Evolutionary conservation across 2,329 filamentous ascomycete genomes (phyloP).

Genomic region (Pseudogymnoascus verrucosus): DNA sequence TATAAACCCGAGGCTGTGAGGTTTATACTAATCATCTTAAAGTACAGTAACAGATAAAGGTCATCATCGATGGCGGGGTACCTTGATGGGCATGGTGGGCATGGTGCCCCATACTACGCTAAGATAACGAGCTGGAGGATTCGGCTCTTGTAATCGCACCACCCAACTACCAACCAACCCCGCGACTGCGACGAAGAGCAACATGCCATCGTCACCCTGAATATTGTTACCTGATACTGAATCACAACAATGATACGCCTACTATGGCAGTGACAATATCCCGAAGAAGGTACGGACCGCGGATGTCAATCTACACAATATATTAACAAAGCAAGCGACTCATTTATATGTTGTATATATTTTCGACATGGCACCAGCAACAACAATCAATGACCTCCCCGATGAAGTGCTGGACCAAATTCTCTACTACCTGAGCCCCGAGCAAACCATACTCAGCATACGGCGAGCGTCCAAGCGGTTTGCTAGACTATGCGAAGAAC

Average conservation of each 20-base stretch:
- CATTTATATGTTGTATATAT: conserved; percentile 3
- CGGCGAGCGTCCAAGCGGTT: conserved; percentile 55
- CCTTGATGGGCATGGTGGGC: not conserved
- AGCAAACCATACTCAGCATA: conserved; percentile 42
- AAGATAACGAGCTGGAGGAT: conserved; percentile 1
- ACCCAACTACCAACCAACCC: not conserved
- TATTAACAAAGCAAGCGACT: not conserved
- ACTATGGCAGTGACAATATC: conserved; percentile 3
- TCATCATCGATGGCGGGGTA: conserved; percentile 5
- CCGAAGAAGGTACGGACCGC: not conserved
- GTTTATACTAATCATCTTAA: not conserved
- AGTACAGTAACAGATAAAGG: not conserved
- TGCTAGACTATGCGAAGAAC: conserved; percentile 57
- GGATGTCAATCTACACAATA: not conserved
- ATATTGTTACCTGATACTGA: conserved; percentile 2
- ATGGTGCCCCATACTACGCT: not conserved
- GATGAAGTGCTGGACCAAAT: conserved; percentile 82
- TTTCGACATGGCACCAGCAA: not conserved
- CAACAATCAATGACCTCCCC: conserved; percentile 36
- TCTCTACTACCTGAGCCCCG: conserved; percentile 53
- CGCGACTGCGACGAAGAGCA: not conserved
- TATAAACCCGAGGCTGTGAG: not conserved
- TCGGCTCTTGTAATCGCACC: not conserved
- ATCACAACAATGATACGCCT: not conserved
- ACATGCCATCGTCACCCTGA: not conserved